Evolutionary conservation across 164 flowering plant species (phyloP), one percentile per base, ranked within the genome.

Genomic region (Warburgia ugandensis): DNA sequence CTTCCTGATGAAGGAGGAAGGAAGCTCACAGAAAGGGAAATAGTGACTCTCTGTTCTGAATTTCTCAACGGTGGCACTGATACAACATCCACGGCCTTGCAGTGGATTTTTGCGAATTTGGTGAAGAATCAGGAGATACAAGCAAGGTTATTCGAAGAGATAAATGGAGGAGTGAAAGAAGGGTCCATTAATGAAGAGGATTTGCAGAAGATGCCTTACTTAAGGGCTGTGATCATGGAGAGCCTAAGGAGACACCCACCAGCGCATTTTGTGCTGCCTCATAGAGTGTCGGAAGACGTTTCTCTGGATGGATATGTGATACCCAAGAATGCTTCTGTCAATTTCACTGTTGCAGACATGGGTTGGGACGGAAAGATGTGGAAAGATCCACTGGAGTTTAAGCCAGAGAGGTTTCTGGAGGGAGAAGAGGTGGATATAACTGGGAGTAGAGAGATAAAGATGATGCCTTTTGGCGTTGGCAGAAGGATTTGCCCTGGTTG

Each of bases 391-490:
- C 45, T 66, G 67, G 71, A 26, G 56, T 73, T 73, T 56, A 63
- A 40, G 55, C 74, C 77, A 1, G 77, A 73, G 62, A 67, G 79
- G 60, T 72, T 72, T 30, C 11, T 72, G 50, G 47, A n/a, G 2
- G 52, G 38, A 35, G 64, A 12, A 31, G 71, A 47, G n/a, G 45
- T 7, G 16, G 78, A 71, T 36, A 30, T 70, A 5, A 68, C 62
- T 0, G 73, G 79, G 14, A 67, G 58, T 30, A 64, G 29, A 31
- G 74, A 67, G 61, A 67, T 75, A 4, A 75, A 72, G 60, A 72
- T 75, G 74, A 72, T 75, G 74, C 74, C 79, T 0, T 75, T 75
- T 45, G 79, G 74, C 0, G 79, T 42, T 0, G 68, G 69, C 41
- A 59, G 69, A 48, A 65, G 69, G 54, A 60, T 65, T 2, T 60